A percentile compares a stretch with the other conserved stretches of the same genome.
Evolutionary conservation across 768 basidiomycete genomes (phyloP).

Genomic region (Collybia nuda): DNA sequence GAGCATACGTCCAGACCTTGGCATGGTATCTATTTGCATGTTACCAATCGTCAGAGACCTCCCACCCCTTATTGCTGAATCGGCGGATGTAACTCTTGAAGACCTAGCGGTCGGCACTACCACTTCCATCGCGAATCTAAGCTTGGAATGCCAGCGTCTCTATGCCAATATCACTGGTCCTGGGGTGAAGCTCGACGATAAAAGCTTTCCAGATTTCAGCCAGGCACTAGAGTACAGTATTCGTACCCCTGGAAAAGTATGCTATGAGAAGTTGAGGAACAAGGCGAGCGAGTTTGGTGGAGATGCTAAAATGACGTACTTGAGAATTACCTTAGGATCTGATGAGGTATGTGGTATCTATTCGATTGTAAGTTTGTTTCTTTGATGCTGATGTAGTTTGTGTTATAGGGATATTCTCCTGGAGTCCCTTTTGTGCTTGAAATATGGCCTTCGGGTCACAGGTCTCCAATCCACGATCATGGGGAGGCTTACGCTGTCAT

Average conservation of each 20-base stretch:
- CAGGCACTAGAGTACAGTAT: conserved; percentile 19
- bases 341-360: conserved; percentile 6
- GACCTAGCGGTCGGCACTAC: conserved; percentile 11
- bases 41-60: conserved; percentile 13
- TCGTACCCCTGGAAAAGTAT: conserved; percentile 13
- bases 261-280: conserved; percentile 12
- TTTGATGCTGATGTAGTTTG: background rate
- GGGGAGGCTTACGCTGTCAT: conserved; percentile 20
- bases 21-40: background rate
- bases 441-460: conserved; percentile 20
- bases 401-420: conserved; percentile 19
- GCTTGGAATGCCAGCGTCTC: conserved; percentile 18
- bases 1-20: conserved; percentile 1
- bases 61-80: conserved; percentile 10
- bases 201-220: conserved; percentile 20
- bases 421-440: conserved; percentile 21
- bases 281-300: conserved; percentile 16
- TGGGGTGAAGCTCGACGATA: conserved; percentile 14
- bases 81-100: conserved; percentile 11
- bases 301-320: conserved; percentile 14
- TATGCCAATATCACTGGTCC: conserved; percentile 18
- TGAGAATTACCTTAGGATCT: conserved; percentile 19
- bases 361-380: too few relatives aligned
- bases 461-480: conserved; percentile 21
- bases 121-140: conserved; percentile 17